phyloP scores from a whole-genome alignment of 2,329 filamentous ascomycete genomes.

The Neonectria punicea region DNA sequence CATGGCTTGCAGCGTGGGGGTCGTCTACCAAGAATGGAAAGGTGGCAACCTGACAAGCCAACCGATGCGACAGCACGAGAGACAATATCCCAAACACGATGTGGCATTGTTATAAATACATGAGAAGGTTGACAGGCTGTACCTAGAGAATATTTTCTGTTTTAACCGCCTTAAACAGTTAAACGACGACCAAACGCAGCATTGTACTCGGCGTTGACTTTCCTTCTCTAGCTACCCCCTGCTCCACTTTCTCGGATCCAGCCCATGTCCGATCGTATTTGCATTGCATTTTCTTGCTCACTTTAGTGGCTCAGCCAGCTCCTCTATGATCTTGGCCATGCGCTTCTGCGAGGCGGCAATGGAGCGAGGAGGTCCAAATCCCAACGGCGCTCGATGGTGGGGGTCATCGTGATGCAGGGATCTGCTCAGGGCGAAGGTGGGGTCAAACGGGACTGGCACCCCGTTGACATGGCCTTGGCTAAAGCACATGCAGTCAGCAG shows the following conservation, averaged over 20 bases:
- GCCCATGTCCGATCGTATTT: too few species aligned
- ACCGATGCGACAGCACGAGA: too few species aligned
- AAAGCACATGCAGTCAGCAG: background rate
- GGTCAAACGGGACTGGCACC: background rate
- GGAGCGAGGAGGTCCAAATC: background rate
- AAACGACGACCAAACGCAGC: background rate
- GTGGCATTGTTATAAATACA: background rate
- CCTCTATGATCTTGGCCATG: constrained; percentile 5
- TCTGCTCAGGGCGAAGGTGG: background rate
- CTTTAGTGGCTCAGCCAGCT: background rate
- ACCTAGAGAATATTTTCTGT: background rate
- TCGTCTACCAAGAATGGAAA: too few species aligned
- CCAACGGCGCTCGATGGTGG: constrained; percentile 5
- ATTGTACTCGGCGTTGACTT: background rate
- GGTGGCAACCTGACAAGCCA: too few species aligned
- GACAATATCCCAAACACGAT: background rate
- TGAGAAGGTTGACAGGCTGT: background rate
- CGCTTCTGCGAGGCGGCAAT: background rate
- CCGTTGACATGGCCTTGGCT: background rate
- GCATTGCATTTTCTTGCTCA: background rate
- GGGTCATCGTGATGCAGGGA: background rate
- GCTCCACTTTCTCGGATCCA: too few species aligned
- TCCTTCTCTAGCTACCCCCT: background rate
- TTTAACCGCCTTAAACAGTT: background rate
- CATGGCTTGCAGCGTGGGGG: background rate